Percentiles rank a stretch among this genome's conserved stretches.
Conservation (phyloP, 352 stramenopile species). For the Pythium dissotocum region DNA sequence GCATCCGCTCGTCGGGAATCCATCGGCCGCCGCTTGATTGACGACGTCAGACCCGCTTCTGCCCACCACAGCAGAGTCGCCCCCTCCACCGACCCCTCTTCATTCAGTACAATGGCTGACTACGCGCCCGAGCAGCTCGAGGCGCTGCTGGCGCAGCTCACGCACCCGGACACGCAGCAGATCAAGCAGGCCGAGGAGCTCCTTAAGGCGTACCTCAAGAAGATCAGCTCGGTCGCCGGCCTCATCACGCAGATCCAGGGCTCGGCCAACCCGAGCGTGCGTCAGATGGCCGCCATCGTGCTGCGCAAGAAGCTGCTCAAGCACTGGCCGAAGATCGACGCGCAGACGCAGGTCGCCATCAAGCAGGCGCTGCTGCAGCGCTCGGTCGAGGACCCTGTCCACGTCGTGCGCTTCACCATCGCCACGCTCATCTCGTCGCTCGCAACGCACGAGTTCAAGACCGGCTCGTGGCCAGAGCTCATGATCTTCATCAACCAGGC, state of each 20-base stretch:
- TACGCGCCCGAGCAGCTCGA: conserved; percentile 85
- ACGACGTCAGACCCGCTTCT: conserved; percentile 19
- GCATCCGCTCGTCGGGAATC: neutral
- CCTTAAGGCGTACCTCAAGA: conserved; percentile 94
- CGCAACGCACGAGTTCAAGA: conserved; percentile 73
- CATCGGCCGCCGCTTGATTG: conserved; percentile 12
- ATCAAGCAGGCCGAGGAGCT: conserved; percentile 94
- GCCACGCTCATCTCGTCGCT: conserved; percentile 82
- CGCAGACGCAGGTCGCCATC: conserved; percentile 64
- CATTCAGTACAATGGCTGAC: conserved; percentile 55
- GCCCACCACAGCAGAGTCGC: conserved; percentile 13
- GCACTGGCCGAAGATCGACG: conserved; percentile 92
- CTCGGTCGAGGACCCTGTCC: conserved; percentile 83
- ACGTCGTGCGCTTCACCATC: conserved; percentile 87
- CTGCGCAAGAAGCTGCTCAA: conserved; percentile 94
- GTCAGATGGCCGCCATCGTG: conserved; percentile 92
- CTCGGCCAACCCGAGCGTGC: conserved; percentile 77
- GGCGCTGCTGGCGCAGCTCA: conserved; percentile 89
- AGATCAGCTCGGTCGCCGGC: conserved; percentile 79
- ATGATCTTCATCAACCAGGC: conserved; percentile 94
- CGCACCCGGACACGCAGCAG: conserved; percentile 92
- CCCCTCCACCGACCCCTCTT: neutral
- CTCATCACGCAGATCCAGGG: conserved; percentile 90
- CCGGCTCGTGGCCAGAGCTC: conserved; percentile 90
- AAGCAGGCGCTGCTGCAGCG: conserved; percentile 89